phyloP scores from a whole-genome alignment of 352 stramenopile species.

The Phytophthora tubulina region DNA sequence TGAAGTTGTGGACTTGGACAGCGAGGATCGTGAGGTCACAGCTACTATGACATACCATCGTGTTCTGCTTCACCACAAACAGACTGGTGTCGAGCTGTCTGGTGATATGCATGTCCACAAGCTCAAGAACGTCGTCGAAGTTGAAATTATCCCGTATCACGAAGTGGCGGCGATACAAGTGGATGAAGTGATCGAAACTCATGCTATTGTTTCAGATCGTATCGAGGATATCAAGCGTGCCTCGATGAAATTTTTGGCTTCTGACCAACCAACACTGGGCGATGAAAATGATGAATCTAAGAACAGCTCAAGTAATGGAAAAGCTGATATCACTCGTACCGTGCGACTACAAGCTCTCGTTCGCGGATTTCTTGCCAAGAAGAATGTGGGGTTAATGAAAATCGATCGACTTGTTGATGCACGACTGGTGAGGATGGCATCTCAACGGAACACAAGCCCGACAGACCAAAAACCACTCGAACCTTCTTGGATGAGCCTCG shows the following conservation, averaged over 20 bases:
- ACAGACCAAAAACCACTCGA: slow-evolving; percentile 4
- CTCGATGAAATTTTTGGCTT: slow-evolving; percentile 37
- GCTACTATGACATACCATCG: slow-evolving; percentile 46
- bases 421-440: slow-evolving; percentile 46
- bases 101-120: slow-evolving; percentile 33
- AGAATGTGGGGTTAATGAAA: slow-evolving; percentile 48
- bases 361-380: slow-evolving; percentile 57
- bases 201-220: slow-evolving; percentile 40
- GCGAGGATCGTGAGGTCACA: slow-evolving; percentile 2
- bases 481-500: slow-evolving; percentile 38
- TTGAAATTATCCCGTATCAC: slow-evolving; percentile 47
- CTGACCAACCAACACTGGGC: slow-evolving; percentile 5
- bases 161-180: slow-evolving; percentile 38
- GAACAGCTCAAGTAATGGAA: background rate
- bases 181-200: slow-evolving; percentile 45
- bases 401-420: slow-evolving; percentile 66
- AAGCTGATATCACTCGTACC: slow-evolving; percentile 26
- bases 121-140: slow-evolving; percentile 37
- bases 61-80: slow-evolving; percentile 42
- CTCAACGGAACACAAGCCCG: background rate
- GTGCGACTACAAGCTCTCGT: slow-evolving; percentile 56
- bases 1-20: background rate
- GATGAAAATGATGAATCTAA: slow-evolving; percentile 15
- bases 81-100: slow-evolving; percentile 35
- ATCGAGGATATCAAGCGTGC: slow-evolving; percentile 47